phyloP scores from a whole-genome alignment of 768 basidiomycete genomes.

The Trametes meyenii region DNA sequence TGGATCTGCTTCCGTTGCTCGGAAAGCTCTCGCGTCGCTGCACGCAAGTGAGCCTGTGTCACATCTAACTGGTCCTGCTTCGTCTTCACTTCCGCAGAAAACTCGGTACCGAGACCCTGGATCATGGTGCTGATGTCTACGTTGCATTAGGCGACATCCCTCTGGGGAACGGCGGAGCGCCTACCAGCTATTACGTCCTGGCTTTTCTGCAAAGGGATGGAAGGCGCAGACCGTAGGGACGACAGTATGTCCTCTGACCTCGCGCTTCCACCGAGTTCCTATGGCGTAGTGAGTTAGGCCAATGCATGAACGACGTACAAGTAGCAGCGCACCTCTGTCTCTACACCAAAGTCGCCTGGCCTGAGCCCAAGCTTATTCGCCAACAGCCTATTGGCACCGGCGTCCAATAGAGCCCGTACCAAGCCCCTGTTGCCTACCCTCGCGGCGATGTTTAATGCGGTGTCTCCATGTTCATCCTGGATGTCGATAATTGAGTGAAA shows the following conservation, averaged over 20 bases:
- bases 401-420: slow-evolving; percentile 85
- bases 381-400: slow-evolving; percentile 86
- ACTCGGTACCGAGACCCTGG: slow-evolving; percentile 74
- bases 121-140: slow-evolving; percentile 88
- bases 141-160: slow-evolving; percentile 17
- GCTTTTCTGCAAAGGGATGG: slow-evolving; percentile 82
- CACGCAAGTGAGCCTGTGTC: slow-evolving; percentile 83
- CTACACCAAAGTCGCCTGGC: slow-evolving; percentile 94
- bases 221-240: slow-evolving; percentile 70
- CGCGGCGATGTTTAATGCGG: slow-evolving; percentile 93
- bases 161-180: slow-evolving; percentile 3
- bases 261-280: slow-evolving; percentile 73
- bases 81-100: slow-evolving; percentile 77
- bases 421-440: slow-evolving; percentile 88
- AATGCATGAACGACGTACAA: not conserved
- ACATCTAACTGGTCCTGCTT: slow-evolving; percentile 90
- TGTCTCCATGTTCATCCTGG: slow-evolving; percentile 95
- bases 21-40: slow-evolving; percentile 87
- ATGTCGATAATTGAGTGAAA: slow-evolving; percentile 84
- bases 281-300: not conserved
- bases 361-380: slow-evolving; percentile 93
- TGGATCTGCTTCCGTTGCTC: slow-evolving; percentile 88
- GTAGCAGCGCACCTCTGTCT: slow-evolving; percentile 69
- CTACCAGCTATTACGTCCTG: slow-evolving; percentile 82
- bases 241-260: slow-evolving; percentile 82